Evolutionary conservation across 495 filamentous ascomycete species (phyloP), one percentile per base, ranked within the genome.

Genomic region (Neurospora tetraspora): DNA sequence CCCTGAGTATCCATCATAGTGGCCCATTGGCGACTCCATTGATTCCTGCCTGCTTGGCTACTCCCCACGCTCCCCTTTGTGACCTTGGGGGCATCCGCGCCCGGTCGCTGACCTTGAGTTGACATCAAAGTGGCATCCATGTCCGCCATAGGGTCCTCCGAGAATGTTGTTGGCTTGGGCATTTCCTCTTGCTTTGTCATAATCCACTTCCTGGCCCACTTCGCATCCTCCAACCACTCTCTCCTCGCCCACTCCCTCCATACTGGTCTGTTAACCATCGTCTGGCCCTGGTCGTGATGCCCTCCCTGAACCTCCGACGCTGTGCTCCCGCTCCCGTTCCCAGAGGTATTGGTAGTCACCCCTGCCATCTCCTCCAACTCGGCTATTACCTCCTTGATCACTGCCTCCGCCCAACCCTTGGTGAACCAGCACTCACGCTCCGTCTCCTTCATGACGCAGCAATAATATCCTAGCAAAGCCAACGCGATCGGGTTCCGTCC

Each of bases 361-460:
- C 12, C 23, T 8, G 53, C 27, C 53, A 65, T 18, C 27, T 65
- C 53, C 53, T 65, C 53, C 53, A 65, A 34, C 23, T 65, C 53
- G 27, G 27, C 27, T 36, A 65, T 7, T 7, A 65, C 53, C 53
- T 81, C 79, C 34, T 68, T 53, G 3, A 80, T 70, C 1, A 80
- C 70, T 7, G 77, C 70, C 5, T 38, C 5, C 0, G 74, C 53
- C 79, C 79, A 81, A 0, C 78, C 79, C 20, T 45, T 68, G 38
- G 78, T 76, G 65, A 76, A 79, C 79, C 79, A 81, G 39, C 71
- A 76, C 14, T 70, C 65, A 18, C 39, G 16, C 70, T 79, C 74
- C 2, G 77, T 72, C 8, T 74, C 72, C 34, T 77, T 73, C 40
- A 81, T 68, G 7, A 80, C 69, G 31, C 76, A 76, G 39, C 78